phyloP scores from a whole-genome alignment of 1,284 basidiomycete species.

The Naganishia cerealis region DNA sequence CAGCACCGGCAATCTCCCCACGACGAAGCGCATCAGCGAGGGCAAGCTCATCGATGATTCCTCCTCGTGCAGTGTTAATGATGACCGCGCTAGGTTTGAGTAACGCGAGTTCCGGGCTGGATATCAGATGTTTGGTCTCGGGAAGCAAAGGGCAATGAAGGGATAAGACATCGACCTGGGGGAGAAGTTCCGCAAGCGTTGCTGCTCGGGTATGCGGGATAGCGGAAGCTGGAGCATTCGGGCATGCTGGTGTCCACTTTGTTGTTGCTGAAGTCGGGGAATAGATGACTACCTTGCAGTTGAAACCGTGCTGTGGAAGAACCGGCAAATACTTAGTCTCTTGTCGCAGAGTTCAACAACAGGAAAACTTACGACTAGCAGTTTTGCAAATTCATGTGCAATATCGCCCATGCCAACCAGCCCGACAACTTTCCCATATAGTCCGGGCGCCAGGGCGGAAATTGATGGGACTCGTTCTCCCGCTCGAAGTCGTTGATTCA shows the following conservation, averaged over 20 bases:
- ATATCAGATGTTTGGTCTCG: conserved; percentile 53
- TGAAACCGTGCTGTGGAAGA: conserved; percentile 41
- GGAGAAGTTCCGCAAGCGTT: conserved; percentile 53
- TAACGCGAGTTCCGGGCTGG: conserved; percentile 45
- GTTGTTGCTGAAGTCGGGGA: conserved; percentile 50
- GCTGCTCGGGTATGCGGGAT: conserved; percentile 57
- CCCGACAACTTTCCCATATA: conserved; percentile 54
- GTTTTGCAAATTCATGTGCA: conserved; percentile 46
- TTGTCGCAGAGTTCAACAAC: too few relatives aligned
- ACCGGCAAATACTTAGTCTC: not conserved
- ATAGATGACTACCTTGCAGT: conserved; percentile 48
- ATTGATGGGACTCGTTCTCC: conserved; percentile 64
- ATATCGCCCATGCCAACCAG: conserved; percentile 56
- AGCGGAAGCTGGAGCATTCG: conserved; percentile 32
- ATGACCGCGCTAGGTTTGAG: conserved; percentile 54
- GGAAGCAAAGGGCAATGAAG: conserved; percentile 57
- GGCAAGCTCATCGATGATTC: conserved; percentile 56
- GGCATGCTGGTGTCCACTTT: conserved; percentile 46
- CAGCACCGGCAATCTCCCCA: conserved; percentile 57
- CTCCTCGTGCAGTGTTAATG: conserved; percentile 58
- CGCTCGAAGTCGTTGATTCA: conserved; percentile 57
- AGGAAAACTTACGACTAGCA: conserved; percentile 41
- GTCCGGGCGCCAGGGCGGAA: conserved; percentile 49
- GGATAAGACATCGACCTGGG: conserved; percentile 54
- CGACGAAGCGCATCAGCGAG: conserved; percentile 52